These are phyloP conservation scores for Clavaria fumosa DNA, from an alignment of 768 basidiomycete species.

Conservation along the genomic window DNA sequence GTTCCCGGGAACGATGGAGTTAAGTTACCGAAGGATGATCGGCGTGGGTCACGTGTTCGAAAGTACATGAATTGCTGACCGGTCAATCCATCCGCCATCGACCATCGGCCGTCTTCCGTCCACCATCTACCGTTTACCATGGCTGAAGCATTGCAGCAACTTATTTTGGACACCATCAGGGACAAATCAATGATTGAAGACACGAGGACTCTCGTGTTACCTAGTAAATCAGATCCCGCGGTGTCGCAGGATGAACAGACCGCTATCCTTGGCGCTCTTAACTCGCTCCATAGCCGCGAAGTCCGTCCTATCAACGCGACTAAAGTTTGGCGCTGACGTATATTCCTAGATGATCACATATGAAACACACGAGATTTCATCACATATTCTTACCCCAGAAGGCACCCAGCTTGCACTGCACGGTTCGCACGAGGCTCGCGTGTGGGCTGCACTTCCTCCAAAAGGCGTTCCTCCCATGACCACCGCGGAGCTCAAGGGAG, in stretches of 20 bases:
- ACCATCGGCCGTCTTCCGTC: neutral
- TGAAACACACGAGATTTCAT: constrained; percentile 58
- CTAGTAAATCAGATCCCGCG: constrained; percentile 43
- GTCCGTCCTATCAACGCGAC: constrained; percentile 26
- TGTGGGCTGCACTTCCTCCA: constrained; percentile 70
- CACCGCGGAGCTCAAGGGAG: constrained; percentile 50
- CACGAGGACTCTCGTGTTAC: constrained; percentile 51
- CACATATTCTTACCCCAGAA: constrained; percentile 68
- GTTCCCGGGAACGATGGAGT: too few relatives aligned
- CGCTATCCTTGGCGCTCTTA: constrained; percentile 76
- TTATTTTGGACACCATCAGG: constrained; percentile 61
- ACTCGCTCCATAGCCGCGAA: constrained; percentile 77
- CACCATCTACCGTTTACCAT: constrained; percentile 21
- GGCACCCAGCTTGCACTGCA: constrained; percentile 60
- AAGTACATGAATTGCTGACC: too few relatives aligned
- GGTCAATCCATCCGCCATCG: too few relatives aligned
- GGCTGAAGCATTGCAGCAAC: constrained; percentile 69
- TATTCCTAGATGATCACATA: constrained; percentile 63
- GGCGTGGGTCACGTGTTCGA: too few relatives aligned
- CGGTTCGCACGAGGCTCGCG: constrained; percentile 91
- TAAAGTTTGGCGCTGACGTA: constrained; percentile 11
- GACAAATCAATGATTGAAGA: constrained; percentile 40
- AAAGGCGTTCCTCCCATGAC: constrained; percentile 55
- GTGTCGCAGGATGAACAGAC: constrained; percentile 66
- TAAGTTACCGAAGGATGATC: too few relatives aligned